Percentiles rank a stretch among this genome's conserved stretches.
Conservation (phyloP, 306 rosid genomes). For the Biancaea sappan region DNA sequence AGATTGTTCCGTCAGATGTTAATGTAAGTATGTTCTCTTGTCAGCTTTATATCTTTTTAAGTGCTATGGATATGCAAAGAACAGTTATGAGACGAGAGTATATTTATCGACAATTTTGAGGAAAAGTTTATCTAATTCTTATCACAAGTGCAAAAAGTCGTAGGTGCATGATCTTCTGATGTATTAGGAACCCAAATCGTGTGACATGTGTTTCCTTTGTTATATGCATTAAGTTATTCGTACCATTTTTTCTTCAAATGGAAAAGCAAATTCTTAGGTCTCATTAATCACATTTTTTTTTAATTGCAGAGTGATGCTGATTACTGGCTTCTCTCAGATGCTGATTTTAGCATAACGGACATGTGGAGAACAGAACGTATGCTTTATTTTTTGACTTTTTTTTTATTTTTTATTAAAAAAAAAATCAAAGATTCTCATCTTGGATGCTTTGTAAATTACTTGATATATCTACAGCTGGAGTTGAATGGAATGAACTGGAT, state of each 20-base stretch:
- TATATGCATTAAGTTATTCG: constrained; percentile 8
- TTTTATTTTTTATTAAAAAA: not conserved
- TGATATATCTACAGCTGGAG: constrained; percentile 59
- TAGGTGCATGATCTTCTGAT: constrained; percentile 2
- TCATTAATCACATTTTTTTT: constrained; percentile 29
- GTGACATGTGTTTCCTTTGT: constrained; percentile 10
- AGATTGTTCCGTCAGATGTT: constrained; percentile 94
- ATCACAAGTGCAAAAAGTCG: not conserved
- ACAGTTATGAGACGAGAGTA: not conserved
- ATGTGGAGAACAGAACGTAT: constrained; percentile 95
- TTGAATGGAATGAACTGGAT: constrained; percentile 75
- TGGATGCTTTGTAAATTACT: constrained; percentile 40
- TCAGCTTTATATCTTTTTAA: constrained; percentile 28
- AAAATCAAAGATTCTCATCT: not conserved
- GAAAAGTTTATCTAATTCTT: constrained; percentile 3
- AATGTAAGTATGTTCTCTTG: constrained; percentile 65
- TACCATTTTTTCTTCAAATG: constrained; percentile 13
- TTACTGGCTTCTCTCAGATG: constrained; percentile 95
- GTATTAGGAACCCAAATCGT: constrained; percentile 6
- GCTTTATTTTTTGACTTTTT: not conserved
- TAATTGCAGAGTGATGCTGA: constrained; percentile 86
- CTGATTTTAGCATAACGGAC: constrained; percentile 86
- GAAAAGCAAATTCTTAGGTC: constrained; percentile 14
- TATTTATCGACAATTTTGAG: constrained; percentile 10
- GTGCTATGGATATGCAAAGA: constrained; percentile 13